A percentile compares a stretch with the other conserved stretches of the same genome.
Conservation (phyloP, 2,329 filamentous ascomycete species). For the Diaporthe longicolla region DNA sequence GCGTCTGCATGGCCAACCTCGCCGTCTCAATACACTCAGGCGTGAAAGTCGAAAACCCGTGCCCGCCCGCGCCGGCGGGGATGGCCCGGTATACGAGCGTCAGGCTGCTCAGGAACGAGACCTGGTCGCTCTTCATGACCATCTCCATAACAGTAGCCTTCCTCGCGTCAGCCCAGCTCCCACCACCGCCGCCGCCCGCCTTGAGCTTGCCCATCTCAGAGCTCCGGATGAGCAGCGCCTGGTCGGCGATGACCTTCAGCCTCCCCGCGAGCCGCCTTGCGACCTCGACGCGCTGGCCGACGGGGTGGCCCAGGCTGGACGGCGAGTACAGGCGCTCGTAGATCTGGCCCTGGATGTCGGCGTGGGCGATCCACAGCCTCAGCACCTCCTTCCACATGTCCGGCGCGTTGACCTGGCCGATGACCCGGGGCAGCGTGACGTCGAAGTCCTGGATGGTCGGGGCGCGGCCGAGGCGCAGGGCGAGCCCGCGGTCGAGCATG, state of each 20-base stretch:
- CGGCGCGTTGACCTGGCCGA: conserved; percentile 47
- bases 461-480: conserved; percentile 71
- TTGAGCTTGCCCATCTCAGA: conserved; percentile 54
- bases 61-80: conserved; percentile 56
- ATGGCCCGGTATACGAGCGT: conserved; percentile 68
- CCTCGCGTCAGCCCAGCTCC: conserved; percentile 48
- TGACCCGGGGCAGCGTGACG: conserved; percentile 59
- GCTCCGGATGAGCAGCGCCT: conserved; percentile 53
- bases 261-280: conserved; percentile 57
- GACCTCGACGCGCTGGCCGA: conserved; percentile 56
- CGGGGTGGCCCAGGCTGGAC: conserved; percentile 57
- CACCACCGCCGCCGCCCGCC: not conserved
- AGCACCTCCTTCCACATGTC: conserved; percentile 64
- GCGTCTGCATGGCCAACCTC: conserved; percentile 62
- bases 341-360: conserved; percentile 69
- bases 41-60: conserved; percentile 60
- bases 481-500: conserved; percentile 70
- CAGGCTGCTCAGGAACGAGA: conserved; percentile 62
- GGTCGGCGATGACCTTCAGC: conserved; percentile 54
- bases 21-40: conserved; percentile 65
- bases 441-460: conserved; percentile 71
- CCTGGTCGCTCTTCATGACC: conserved; percentile 62
- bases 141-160: conserved; percentile 59
- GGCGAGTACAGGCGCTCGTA: conserved; percentile 71
- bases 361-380: conserved; percentile 67